These are phyloP conservation scores for Alternaria incomplexa DNA, from an alignment of 2,329 filamentous ascomycete genomes.

Conservation along the genomic window DNA sequence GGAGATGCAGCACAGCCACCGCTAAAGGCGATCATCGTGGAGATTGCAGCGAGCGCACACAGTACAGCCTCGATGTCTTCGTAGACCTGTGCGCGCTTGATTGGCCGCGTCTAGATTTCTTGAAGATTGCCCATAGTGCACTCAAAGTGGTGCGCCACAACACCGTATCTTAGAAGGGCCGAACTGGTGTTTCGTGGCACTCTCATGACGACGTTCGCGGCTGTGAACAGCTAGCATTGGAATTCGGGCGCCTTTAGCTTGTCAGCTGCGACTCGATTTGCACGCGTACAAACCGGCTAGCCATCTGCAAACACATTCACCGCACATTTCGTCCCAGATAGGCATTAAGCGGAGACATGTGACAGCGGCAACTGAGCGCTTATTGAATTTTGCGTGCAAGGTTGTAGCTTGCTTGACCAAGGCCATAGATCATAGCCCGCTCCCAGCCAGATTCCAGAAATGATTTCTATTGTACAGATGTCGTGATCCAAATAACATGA, in stretches of 20 bases:
- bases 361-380: not conserved
- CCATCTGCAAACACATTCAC: not conserved
- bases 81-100: not conserved
- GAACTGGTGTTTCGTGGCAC: not conserved
- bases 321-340: not conserved
- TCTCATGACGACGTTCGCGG: not conserved
- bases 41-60: not conserved
- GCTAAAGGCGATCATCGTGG: not conserved
- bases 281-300: not conserved
- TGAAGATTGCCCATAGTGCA: not conserved
- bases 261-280: not conserved
- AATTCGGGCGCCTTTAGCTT: not conserved
- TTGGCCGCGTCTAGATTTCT: not conserved
- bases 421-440: conserved; percentile 14
- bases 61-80: not conserved
- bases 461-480: conserved; percentile 22
- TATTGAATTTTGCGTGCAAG: not conserved
- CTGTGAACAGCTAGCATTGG: not conserved
- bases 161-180: not conserved
- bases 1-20: conserved; percentile 4
- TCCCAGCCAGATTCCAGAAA: conserved; percentile 4
- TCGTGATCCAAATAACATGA: not conserved
- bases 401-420: conserved; percentile 1
- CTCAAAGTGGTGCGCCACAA: not conserved
- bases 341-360: not conserved